Conservation (phyloP, 2,329 filamentous ascomycete genomes). For the Pestalotiopsis sp. region DNA sequence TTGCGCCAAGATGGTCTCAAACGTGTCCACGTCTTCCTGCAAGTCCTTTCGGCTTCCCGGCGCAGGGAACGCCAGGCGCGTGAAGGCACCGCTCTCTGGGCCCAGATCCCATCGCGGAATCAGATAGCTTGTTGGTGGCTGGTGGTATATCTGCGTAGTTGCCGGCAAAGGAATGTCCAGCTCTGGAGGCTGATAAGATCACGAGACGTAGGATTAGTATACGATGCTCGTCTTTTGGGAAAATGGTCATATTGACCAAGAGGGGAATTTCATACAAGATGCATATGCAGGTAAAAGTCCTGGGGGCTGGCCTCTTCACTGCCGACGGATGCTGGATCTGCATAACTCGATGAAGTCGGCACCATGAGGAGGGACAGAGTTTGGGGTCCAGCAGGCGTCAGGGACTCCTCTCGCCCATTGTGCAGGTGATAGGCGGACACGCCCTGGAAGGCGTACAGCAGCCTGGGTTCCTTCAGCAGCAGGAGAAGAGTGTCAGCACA, state of each 20-base stretch:
- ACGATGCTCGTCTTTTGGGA: background rate
- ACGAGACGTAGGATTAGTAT: background rate
- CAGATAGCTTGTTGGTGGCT: slow-evolving; percentile 88
- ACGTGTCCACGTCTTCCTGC: slow-evolving; percentile 93
- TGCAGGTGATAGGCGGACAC: slow-evolving; percentile 91
- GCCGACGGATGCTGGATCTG: slow-evolving; percentile 55
- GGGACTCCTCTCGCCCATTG: slow-evolving; percentile 79
- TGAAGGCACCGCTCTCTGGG: slow-evolving; percentile 86
- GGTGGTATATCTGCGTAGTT: slow-evolving; percentile 96
- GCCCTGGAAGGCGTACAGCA: slow-evolving; percentile 75
- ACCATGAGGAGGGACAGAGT: slow-evolving; percentile 96
- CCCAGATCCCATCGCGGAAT: slow-evolving; percentile 95
- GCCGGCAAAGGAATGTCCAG: slow-evolving; percentile 91
- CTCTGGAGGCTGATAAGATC: slow-evolving; percentile 66
- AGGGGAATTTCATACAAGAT: slow-evolving; percentile 51
- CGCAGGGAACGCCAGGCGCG: slow-evolving; percentile 84
- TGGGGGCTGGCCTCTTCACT: slow-evolving; percentile 65
- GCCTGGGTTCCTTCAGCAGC: slow-evolving; percentile 59
- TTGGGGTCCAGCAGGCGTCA: slow-evolving; percentile 86
- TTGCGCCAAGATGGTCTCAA: slow-evolving; percentile 96
- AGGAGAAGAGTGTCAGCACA: background rate
- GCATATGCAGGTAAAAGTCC: slow-evolving; percentile 96
- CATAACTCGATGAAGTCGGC: slow-evolving; percentile 78
- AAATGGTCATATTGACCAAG: background rate
- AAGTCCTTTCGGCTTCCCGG: slow-evolving; percentile 72